Evolutionary conservation across 2,329 filamentous ascomycete genomes (phyloP), one percentile per base, ranked within the genome.

Genomic region (Fusarium marasasianum): DNA sequence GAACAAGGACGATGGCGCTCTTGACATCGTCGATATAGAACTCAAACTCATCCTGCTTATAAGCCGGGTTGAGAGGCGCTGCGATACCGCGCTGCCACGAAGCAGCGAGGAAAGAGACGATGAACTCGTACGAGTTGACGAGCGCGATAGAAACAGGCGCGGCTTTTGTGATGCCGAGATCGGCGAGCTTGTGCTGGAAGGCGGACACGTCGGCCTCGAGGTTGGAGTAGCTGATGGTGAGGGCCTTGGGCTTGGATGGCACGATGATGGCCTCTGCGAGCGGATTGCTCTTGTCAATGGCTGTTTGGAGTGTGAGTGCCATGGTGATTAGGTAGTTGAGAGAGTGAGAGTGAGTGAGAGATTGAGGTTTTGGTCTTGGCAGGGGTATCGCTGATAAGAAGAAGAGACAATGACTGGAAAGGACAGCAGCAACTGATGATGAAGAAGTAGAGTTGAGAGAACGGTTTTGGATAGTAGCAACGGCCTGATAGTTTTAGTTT

Each of bases 11-110:
- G 67, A 97, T 85, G 40, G 92, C 92, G 10, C 94, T 96, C 80
- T 91, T 93, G 77, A 97, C 87, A 80, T 97, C 94, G 74, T 95
- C 92, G 79, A 97, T 96, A 83, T 96, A 97, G 83, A 97, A 97
- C 81, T 96, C 94, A 81, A 96, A 96, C 82, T 97, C 94, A 65
- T 91, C 91, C 83, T 96, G 93, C 85, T 95, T 97, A 86, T 97
- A 97, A 50, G 91, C 92, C 45, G 94, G 91, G 82, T 97, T 97
- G 74, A 97, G 86, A n/a, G 94, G 94, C 7, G 94, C 94, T 13
- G 94, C 94, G 76, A 96, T 92, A 37, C 87, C 93, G 78, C 94
- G 89, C 85, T 96, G 94, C 90, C 92, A 94, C n/a, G 93, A 90
- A 24, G 91, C 89, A n/a, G 94, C 94, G 50, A 97, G 88, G 83